phyloP scores from a whole-genome alignment of 73 alveolate species.

The Paramecium octaurelia region DNA sequence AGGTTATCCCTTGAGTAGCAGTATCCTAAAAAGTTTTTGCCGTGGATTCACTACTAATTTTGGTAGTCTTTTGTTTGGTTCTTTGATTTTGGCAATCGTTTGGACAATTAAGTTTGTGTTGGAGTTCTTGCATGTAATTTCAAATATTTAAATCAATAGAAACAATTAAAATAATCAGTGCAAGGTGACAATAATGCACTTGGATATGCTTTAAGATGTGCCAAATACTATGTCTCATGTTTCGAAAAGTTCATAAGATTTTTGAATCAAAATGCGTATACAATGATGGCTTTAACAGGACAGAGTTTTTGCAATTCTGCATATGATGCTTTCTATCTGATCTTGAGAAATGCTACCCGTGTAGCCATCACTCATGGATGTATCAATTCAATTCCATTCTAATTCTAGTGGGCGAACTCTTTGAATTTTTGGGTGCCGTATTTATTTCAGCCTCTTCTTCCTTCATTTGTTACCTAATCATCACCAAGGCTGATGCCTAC shows the following conservation, averaged over 20 bases:
- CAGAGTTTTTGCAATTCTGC: constrained; percentile 91
- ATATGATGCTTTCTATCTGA: constrained; percentile 87
- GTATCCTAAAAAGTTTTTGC: constrained; percentile 71
- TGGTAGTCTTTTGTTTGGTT: constrained; percentile 83
- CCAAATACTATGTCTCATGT: constrained; percentile 82
- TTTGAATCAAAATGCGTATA: constrained; percentile 94
- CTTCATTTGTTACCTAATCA: not conserved
- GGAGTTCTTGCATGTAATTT: constrained; percentile 75
- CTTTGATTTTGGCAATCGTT: constrained; percentile 88
- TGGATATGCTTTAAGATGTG: not conserved
- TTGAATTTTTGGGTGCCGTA: constrained; percentile 29
- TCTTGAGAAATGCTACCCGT: constrained; percentile 86
- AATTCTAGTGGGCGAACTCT: not conserved
- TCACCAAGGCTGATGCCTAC: not conserved
- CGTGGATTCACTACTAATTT: constrained; percentile 88
- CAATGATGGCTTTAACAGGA: constrained; percentile 89
- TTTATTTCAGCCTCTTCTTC: not conserved
- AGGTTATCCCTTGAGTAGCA: constrained; percentile 82
- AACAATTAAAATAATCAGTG: constrained; percentile 52
- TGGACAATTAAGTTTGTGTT: constrained; percentile 80
- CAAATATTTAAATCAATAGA: constrained; percentile 13
- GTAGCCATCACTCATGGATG: constrained; percentile 72
- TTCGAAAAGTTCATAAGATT: constrained; percentile 84
- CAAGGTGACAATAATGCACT: not conserved
- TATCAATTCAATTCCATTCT: not conserved